Conservation (phyloP, 2,329 filamentous ascomycete species). For the Neonectria punicea region DNA sequence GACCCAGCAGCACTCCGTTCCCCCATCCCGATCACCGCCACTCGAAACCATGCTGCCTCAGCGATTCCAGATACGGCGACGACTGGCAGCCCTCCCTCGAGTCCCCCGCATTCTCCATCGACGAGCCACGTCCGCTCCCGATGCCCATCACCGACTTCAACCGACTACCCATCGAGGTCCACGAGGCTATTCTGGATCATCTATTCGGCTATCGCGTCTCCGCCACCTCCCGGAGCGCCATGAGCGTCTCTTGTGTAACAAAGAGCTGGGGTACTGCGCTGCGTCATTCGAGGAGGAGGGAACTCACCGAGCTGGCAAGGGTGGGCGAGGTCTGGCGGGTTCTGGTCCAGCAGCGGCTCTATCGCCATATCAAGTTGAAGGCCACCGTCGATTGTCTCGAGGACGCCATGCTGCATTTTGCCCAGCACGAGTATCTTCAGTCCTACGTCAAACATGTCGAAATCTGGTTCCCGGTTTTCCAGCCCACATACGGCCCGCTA, state of each 20-base stretch:
- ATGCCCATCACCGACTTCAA: slow-evolving; percentile 52
- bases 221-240: slow-evolving; percentile 65
- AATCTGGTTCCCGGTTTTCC: slow-evolving; percentile 81
- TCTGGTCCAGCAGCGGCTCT: slow-evolving; percentile 77
- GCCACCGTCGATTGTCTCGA: slow-evolving; percentile 72
- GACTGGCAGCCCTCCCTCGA: slow-evolving; percentile 30
- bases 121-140: slow-evolving; percentile 30
- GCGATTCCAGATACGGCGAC: slow-evolving; percentile 36
- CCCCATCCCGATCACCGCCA: slow-evolving; percentile 62
- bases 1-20: slow-evolving; percentile 70
- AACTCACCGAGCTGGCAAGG: slow-evolving; percentile 73
- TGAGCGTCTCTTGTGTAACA: slow-evolving; percentile 63
- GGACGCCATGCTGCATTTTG: slow-evolving; percentile 70
- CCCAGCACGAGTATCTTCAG: slow-evolving; percentile 66
- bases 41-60: slow-evolving; percentile 43
- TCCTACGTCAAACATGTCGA: slow-evolving; percentile 77
- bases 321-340: slow-evolving; percentile 72
- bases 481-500: slow-evolving; percentile 61
- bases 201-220: slow-evolving; percentile 76
- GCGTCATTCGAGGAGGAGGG: slow-evolving; percentile 73
- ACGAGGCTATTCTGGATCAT: slow-evolving; percentile 77
- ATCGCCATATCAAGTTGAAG: slow-evolving; percentile 80
- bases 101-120: slow-evolving; percentile 30
- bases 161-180: slow-evolving; percentile 74
- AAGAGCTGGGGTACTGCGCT: slow-evolving; percentile 73